Percentiles rank a stretch among this genome's conserved stretches.
phyloP scores from a whole-genome alignment of 2,329 filamentous ascomycete genomes.

The Colletotrichum melonis region DNA sequence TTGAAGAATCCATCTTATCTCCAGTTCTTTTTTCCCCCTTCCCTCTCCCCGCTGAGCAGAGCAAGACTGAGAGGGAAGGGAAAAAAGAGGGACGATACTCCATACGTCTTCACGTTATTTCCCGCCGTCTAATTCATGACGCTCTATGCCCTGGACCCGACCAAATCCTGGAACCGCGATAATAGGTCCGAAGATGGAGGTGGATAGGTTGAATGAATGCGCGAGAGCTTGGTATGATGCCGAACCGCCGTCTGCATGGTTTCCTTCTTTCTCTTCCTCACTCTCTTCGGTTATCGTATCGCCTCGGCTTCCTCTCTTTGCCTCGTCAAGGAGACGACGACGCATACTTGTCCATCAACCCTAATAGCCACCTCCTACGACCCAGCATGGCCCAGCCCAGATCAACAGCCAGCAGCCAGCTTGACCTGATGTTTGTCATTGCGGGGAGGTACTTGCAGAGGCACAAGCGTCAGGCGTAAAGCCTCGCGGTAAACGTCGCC shows the following conservation, averaged over 20 bases:
- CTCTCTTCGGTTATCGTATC: background rate
- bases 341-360: background rate
- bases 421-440: conserved; percentile 6
- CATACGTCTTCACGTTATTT: conserved; percentile 23
- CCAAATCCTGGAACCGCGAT: conserved; percentile 27
- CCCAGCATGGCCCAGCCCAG: background rate
- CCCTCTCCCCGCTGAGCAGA: background rate
- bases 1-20: conserved; percentile 30
- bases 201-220: conserved; percentile 9
- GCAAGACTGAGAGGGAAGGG: background rate
- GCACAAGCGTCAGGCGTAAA: conserved; percentile 5
- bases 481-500: conserved; percentile 28
- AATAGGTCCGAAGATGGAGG: conserved; percentile 33
- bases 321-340: background rate
- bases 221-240: conserved; percentile 29
- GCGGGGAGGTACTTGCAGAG: conserved; percentile 14
- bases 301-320: background rate
- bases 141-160: conserved; percentile 23
- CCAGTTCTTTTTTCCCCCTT: conserved; percentile 12
- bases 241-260: conserved; percentile 12
- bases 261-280: background rate
- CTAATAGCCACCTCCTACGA: background rate
- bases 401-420: background rate
- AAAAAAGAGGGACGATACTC: conserved; percentile 25
- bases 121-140: conserved; percentile 31